These are phyloP conservation scores for Ganoderma resinaceum DNA, from an alignment of 1,284 basidiomycete genomes.

Conservation along the genomic window DNA sequence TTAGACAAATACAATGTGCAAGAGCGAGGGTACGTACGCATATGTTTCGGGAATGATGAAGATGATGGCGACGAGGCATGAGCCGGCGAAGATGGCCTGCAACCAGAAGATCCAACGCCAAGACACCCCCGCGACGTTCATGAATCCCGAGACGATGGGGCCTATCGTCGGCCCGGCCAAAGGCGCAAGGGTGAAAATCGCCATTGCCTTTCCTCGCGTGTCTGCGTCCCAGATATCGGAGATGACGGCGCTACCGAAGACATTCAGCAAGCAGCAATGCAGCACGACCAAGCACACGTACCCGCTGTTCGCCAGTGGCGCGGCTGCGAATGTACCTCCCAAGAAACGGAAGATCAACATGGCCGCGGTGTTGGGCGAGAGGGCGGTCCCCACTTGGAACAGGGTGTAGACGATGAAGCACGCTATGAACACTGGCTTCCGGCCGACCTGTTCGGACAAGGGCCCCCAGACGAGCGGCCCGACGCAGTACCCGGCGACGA, in stretches of 20 bases:
- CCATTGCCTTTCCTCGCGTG: slow-evolving; percentile 44
- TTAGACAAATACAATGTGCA: not conserved
- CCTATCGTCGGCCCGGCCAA: slow-evolving; percentile 78
- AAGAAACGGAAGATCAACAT: slow-evolving; percentile 42
- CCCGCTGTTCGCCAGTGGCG: slow-evolving; percentile 42
- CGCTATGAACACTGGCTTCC: slow-evolving; percentile 69
- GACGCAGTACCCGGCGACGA: slow-evolving; percentile 54
- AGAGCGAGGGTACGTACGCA: slow-evolving; percentile 47
- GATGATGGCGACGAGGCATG: slow-evolving; percentile 58
- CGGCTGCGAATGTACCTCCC: slow-evolving; percentile 41
- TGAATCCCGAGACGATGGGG: slow-evolving; percentile 70
- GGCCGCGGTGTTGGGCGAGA: slow-evolving; percentile 40
- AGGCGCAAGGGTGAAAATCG: slow-evolving; percentile 58
- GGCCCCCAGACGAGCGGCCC: slow-evolving; percentile 74
- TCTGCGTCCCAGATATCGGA: slow-evolving; percentile 45
- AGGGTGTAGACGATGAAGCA: slow-evolving; percentile 38
- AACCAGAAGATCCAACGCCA: slow-evolving; percentile 87
- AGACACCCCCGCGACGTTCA: slow-evolving; percentile 53
- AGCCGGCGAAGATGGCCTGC: slow-evolving; percentile 67
- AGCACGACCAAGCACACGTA: slow-evolving; percentile 17
- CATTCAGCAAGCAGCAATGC: not conserved
- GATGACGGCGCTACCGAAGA: slow-evolving; percentile 38
- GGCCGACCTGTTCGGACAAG: slow-evolving; percentile 63
- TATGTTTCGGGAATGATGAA: slow-evolving; percentile 83
- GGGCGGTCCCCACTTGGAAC: slow-evolving; percentile 42